Base-by-base conservation (phyloP, 2,329 filamentous ascomycete genomes). In the Aspergillus bombycis region DNA sequence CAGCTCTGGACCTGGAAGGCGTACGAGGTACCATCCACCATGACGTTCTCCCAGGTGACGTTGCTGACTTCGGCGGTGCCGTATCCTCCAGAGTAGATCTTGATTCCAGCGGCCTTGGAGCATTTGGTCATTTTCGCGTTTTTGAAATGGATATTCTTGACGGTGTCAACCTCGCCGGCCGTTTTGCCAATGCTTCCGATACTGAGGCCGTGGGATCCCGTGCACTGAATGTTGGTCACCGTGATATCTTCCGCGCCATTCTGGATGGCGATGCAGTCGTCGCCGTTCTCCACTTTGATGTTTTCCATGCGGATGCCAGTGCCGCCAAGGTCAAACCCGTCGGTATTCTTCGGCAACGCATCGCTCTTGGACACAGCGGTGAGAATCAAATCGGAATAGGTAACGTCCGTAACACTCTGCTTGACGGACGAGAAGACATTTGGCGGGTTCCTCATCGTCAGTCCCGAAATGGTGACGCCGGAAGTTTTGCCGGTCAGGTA, bases 251-350 rank as follows among this genome's bases (percentile, higher is more conserved):
- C 72, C 1, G 75, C 71, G 19, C 79, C 78, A 1, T 77, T 76
- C 64, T 83, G 83, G 68, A 80, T 79, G 6, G 80, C 80, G 2
- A 82, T 74, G 61, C 81, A 83, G 70, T 82, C 80, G n/a, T 54
- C 50, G 1, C 50, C 50, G 50, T 54, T 54, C 30, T 32, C 30
- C 4, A 54, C 50, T 30, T 28, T 54, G n/a, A 36, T 54, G 10
- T 54, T 54, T 10, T 14, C 16, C 30, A 54, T 34, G 11, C 32
- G 30, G 9, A 36, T 54, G 9, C 50, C 50, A 11, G 12, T 36
- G 0, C 50, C 50, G 5, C 23, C 50, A 12, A 54, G 28, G 28
- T 54, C 50, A 10, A 54, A 54, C 3, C 50, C 30, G 30, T 54
- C 50, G 14, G 50, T 54, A 16, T 54, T 54, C 30, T 36, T 54